Conservation (phyloP, 2,329 filamentous ascomycete genomes). For the Blumeria hordei region DNA sequence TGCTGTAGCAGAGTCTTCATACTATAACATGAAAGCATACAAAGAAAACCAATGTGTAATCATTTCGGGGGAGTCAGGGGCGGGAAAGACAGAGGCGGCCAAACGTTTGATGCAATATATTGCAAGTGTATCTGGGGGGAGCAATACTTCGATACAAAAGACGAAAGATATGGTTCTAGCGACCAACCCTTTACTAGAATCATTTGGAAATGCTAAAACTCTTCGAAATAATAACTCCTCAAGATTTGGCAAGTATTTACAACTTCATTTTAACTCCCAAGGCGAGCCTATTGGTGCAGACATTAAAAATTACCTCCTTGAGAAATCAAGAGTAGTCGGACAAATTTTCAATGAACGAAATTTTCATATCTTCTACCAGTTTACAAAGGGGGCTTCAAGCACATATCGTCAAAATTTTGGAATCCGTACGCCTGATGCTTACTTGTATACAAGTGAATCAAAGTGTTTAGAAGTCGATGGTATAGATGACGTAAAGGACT, state of each 20-base stretch:
- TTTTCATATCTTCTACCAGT: constrained; percentile 99
- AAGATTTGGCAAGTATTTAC: constrained; percentile 91
- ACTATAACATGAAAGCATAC: constrained; percentile 99
- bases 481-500: constrained; percentile 79
- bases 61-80: constrained; percentile 94
- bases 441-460: constrained; percentile 78
- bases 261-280: constrained; percentile 80
- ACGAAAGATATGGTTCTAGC: constrained; percentile 99
- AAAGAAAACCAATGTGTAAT: constrained; percentile 98
- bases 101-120: constrained; percentile 99
- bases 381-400: constrained; percentile 79
- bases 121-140: constrained; percentile 78
- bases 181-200: constrained; percentile 89
- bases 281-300: constrained; percentile 90
- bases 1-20: constrained; percentile 81
- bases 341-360: constrained; percentile 92
- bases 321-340: constrained; percentile 84
- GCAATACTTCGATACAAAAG: constrained; percentile 52
- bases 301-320: constrained; percentile 92
- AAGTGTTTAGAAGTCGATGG: constrained; percentile 89
- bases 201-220: constrained; percentile 96
- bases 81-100: constrained; percentile 93
- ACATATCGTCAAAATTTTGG: constrained; percentile 74
- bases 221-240: constrained; percentile 97
- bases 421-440: constrained; percentile 75